Percentiles rank a stretch among this genome's conserved stretches.
Conservation (phyloP, 1,284 basidiomycete genomes). For the Hypsizygus ulmarius region DNA sequence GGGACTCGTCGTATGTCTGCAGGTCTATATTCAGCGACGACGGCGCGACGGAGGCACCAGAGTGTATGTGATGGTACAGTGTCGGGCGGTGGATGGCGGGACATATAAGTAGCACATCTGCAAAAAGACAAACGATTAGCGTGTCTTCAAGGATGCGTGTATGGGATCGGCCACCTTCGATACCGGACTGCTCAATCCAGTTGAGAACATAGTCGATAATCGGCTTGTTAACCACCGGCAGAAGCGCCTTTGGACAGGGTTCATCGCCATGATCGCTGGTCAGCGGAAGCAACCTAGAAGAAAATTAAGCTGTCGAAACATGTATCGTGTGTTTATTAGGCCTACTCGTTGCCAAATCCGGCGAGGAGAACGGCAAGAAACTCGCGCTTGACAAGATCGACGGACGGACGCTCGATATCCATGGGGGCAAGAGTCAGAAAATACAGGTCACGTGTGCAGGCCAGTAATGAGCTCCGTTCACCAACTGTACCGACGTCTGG, state of each 20-base stretch:
- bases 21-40: conserved; percentile 69
- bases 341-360: conserved; percentile 85
- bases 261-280: conserved; percentile 73
- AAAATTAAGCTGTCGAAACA: conserved; percentile 16
- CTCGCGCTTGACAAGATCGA: conserved; percentile 56
- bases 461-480: conserved; percentile 48
- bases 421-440: conserved; percentile 34
- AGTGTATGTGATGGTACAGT: conserved; percentile 80
- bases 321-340: conserved; percentile 14
- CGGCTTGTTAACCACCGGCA: conserved; percentile 85
- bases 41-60: conserved; percentile 49
- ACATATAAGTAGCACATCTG: conserved; percentile 85
- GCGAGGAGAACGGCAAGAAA: conserved; percentile 84
- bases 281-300: conserved; percentile 62
- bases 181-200: conserved; percentile 86
- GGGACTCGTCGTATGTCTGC: conserved; percentile 72
- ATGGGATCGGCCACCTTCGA: conserved; percentile 56
- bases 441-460: conserved; percentile 25
- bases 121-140: conserved; percentile 15
- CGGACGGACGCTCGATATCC: conserved; percentile 59
- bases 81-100: conserved; percentile 71
- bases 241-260: conserved; percentile 78
- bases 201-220: conserved; percentile 83
- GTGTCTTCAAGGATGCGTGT: conserved; percentile 34
- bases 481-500: conserved; percentile 64